A percentile compares a stretch with the other conserved stretches of the same genome.
These are phyloP conservation scores for Debaryomyces robertsiae DNA, from an alignment of 1,139 yeast genomes.

Conservation along the genomic window DNA sequence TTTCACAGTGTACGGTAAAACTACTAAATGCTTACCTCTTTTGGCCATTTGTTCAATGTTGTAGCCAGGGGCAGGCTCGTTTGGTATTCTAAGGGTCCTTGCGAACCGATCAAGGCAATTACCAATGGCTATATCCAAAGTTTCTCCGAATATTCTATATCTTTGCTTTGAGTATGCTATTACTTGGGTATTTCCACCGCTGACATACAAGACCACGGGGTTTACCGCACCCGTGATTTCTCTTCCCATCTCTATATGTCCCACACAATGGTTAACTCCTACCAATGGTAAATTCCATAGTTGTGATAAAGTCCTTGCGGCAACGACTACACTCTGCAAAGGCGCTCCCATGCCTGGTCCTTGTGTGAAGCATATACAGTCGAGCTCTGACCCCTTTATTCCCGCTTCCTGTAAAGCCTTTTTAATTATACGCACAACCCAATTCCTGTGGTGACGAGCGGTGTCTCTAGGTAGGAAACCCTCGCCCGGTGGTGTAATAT, in stretches of 20 bases:
- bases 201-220: constrained; percentile 93
- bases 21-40: constrained; percentile 66
- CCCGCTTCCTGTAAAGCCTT: constrained; percentile 66
- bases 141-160: constrained; percentile 95
- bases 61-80: constrained; percentile 96
- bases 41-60: constrained; percentile 94
- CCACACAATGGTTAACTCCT: constrained; percentile 96
- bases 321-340: constrained; percentile 85
- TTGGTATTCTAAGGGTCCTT: constrained; percentile 80
- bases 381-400: constrained; percentile 61
- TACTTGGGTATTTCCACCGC: constrained; percentile 98
- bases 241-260: constrained; percentile 98
- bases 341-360: constrained; percentile 99
- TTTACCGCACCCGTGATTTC: constrained; percentile 94
- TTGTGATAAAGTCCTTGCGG: constrained; percentile 83
- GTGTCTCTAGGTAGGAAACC: constrained; percentile 96
- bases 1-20: constrained; percentile 91
- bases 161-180: constrained; percentile 93
- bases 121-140: constrained; percentile 95
- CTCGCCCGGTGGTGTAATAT: constrained; percentile 96
- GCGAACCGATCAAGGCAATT: constrained; percentile 97
- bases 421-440: constrained; percentile 85
- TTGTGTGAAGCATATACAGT: constrained; percentile 92
- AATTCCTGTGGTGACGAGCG: constrained; percentile 92
- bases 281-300: constrained; percentile 84